Conservation (phyloP, 2,329 filamentous ascomycete species). For the Dactylellina haptotyla region DNA sequence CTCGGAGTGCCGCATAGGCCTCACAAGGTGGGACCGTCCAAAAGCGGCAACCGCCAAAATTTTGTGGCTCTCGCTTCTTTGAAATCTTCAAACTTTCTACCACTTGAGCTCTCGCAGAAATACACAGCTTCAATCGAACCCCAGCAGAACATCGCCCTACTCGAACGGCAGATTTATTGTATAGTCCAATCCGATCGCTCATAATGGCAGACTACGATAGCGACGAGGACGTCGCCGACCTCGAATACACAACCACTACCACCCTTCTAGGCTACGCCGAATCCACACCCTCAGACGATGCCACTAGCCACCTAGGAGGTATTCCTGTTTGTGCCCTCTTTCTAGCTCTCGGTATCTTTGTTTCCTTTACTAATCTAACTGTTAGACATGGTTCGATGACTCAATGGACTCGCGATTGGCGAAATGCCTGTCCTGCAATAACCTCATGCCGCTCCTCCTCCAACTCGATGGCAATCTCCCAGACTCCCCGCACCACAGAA, state of each 20-base stretch:
- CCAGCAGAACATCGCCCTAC: background rate
- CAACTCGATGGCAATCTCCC: slow-evolving; percentile 92
- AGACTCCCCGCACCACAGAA: slow-evolving; percentile 82
- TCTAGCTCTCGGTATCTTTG: too few relatives aligned
- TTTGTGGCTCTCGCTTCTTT: slow-evolving; percentile 26
- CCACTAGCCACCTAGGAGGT: slow-evolving; percentile 87
- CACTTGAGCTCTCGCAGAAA: too few relatives aligned
- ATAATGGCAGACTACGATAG: slow-evolving; percentile 50
- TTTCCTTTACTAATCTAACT: too few relatives aligned
- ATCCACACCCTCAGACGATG: slow-evolving; percentile 75
- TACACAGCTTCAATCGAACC: background rate
- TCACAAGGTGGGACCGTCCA: slow-evolving; percentile 38
- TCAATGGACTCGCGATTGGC: slow-evolving; percentile 80
- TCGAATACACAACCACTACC: slow-evolving; percentile 60
- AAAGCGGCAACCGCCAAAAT: slow-evolving; percentile 48
- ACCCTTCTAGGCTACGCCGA: slow-evolving; percentile 91
- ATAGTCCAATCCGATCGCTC: background rate
- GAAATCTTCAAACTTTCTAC: background rate
- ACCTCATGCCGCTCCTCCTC: slow-evolving; percentile 82
- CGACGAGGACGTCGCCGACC: slow-evolving; percentile 45
- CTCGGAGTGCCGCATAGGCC: slow-evolving; percentile 5
- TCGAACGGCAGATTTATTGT: background rate
- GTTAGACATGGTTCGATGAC: slow-evolving; percentile 85
- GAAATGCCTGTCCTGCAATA: slow-evolving; percentile 87
- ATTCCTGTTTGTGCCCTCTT: slow-evolving; percentile 73